phyloP scores from a whole-genome alignment of 140 eudicot genomes.

The Ambrosia hybrid region DNA sequence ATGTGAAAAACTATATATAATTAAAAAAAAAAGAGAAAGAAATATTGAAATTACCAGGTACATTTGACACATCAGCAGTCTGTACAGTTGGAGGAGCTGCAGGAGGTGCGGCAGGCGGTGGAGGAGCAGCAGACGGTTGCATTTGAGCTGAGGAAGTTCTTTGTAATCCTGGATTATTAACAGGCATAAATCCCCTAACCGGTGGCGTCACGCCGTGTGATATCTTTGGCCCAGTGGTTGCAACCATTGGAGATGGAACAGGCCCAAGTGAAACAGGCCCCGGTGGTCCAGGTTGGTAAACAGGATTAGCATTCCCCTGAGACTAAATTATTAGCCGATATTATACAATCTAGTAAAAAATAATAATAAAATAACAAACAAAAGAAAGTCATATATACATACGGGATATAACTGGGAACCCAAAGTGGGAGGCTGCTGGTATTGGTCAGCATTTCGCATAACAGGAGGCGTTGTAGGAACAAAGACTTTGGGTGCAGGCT shows the following conservation, averaged over 20 bases:
- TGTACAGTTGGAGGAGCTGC: conserved; percentile 91
- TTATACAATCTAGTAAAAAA: not conserved
- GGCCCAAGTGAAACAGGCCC: conserved; percentile 49
- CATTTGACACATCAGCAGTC: conserved; percentile 88
- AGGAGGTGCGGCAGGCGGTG: conserved; percentile 63
- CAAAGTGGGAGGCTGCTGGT: conserved; percentile 73
- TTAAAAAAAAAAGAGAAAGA: not conserved
- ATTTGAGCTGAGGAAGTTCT: conserved; percentile 57
- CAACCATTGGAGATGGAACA: conserved; percentile 56
- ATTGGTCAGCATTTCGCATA: conserved; percentile 68
- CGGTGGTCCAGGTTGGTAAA: conserved; percentile 59
- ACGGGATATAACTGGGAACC: conserved; percentile 72
- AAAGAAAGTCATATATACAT: conserved; percentile 23
- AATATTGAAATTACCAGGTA: conserved; percentile 59
- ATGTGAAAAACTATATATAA: not conserved
- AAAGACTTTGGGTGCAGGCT: conserved; percentile 68
- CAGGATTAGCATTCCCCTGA: conserved; percentile 59
- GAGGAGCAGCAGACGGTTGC: conserved; percentile 73
- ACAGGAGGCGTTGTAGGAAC: conserved; percentile 70
- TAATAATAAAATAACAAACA: conserved; percentile 5
- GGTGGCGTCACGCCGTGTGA: conserved; percentile 60
- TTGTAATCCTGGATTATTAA: conserved; percentile 50
- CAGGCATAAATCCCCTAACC: conserved; percentile 65
- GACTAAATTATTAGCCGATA: conserved; percentile 16
- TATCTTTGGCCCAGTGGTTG: conserved; percentile 55